Evolutionary conservation across 2,329 filamentous ascomycete species (phyloP).

Genomic region (Xylariaceae sp.): DNA sequence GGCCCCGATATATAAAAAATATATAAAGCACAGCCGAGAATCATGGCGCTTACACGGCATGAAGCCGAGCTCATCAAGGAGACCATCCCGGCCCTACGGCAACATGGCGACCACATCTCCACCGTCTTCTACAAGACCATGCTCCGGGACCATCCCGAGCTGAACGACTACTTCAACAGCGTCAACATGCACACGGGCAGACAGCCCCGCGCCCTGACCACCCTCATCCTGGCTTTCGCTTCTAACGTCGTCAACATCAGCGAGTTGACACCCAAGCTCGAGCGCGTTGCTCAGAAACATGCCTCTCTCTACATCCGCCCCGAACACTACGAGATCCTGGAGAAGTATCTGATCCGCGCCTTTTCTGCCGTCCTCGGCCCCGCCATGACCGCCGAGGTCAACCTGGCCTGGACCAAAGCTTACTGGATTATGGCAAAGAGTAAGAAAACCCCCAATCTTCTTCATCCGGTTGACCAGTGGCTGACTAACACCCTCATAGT

Average conservation of each 20-base stretch:
- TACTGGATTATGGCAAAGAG: slow-evolving; percentile 67
- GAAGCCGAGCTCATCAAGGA: slow-evolving; percentile 63
- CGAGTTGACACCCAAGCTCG: slow-evolving; percentile 49
- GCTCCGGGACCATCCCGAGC: slow-evolving; percentile 57
- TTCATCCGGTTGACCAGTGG: too few species aligned
- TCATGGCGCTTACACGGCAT: slow-evolving; percentile 39
- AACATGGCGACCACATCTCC: slow-evolving; percentile 64
- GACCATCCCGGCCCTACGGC: slow-evolving; percentile 62
- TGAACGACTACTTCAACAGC: slow-evolving; percentile 66
- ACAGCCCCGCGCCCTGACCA: slow-evolving; percentile 57
- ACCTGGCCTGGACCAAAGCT: slow-evolving; percentile 63
- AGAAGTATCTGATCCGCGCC: slow-evolving; percentile 61
- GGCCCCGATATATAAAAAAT: not conserved
- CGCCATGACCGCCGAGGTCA: slow-evolving; percentile 58
- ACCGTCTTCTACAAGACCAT: slow-evolving; percentile 68
- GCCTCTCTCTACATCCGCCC: slow-evolving; percentile 62
- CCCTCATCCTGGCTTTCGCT: slow-evolving; percentile 64
- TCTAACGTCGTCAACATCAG: slow-evolving; percentile 61
- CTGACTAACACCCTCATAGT: slow-evolving; percentile 31
- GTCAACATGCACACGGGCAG: slow-evolving; percentile 58
- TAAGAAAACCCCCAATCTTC: slow-evolving; percentile 1
- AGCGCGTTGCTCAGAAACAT: slow-evolving; percentile 65
- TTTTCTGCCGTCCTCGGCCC: slow-evolving; percentile 63
- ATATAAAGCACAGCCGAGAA: not conserved
- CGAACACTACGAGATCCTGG: slow-evolving; percentile 66